phyloP scores from a whole-genome alignment of 2,329 filamentous ascomycete species.

The Ophiosphaerella herpotricha region DNA sequence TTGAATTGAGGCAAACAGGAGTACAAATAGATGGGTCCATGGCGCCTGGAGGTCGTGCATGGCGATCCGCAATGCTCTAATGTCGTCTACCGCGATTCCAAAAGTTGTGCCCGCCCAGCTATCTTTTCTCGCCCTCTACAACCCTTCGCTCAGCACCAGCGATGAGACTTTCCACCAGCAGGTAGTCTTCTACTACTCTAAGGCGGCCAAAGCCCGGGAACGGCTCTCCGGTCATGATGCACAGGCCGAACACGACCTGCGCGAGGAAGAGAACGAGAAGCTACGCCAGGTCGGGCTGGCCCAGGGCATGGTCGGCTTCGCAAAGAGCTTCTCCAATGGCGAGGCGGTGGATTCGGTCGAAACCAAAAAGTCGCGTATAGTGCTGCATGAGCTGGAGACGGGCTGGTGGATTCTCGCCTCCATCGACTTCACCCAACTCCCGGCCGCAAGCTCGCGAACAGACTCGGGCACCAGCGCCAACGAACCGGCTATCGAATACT shows the following conservation, averaged over 20 bases:
- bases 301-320: slow-evolving; percentile 95
- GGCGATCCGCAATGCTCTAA: slow-evolving; percentile 2
- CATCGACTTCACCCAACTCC: slow-evolving; percentile 78
- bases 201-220: slow-evolving; percentile 32
- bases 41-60: neutral
- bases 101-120: slow-evolving; percentile 76
- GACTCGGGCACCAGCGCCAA: slow-evolving; percentile 18
- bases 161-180: slow-evolving; percentile 79
- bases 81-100: slow-evolving; percentile 32
- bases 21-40: neutral
- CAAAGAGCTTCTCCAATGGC: slow-evolving; percentile 76
- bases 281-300: slow-evolving; percentile 92
- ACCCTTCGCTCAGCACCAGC: slow-evolving; percentile 74
- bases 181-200: slow-evolving; percentile 89
- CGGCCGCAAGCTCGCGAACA: slow-evolving; percentile 47
- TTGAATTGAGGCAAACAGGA: neutral
- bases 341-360: slow-evolving; percentile 82
- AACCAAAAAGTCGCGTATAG: slow-evolving; percentile 83
- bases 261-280: slow-evolving; percentile 78
- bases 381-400: slow-evolving; percentile 83
- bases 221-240: slow-evolving; percentile 24
- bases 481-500: slow-evolving; percentile 71
- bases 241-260: slow-evolving; percentile 44
- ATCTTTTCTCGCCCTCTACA: slow-evolving; percentile 93
- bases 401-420: slow-evolving; percentile 96